Evolutionary conservation across 2,329 filamentous ascomycete genomes (phyloP).

Genomic region (Berkeleyomyces rouxiae): DNA sequence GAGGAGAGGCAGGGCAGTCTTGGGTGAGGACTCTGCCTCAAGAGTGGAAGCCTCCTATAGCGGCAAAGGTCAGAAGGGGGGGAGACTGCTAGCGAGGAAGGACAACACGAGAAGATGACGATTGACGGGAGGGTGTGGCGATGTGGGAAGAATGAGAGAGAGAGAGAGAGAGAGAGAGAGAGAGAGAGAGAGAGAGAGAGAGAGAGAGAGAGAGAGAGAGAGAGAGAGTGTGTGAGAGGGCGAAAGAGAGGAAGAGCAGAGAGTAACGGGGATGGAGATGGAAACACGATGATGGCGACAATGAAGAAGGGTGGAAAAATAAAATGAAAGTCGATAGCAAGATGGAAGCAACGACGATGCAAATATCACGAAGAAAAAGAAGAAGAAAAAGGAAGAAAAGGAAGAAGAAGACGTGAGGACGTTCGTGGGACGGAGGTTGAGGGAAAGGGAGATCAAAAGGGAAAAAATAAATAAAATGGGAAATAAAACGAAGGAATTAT

Average conservation of each 20-base stretch:
- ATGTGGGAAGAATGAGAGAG: background rate
- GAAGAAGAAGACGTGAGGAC: conserved; percentile 2
- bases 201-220: conserved; percentile 1
- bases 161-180: background rate
- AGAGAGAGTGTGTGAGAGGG: background rate
- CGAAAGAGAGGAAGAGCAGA: background rate
- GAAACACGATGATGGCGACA: background rate
- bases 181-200: conserved; percentile 10
- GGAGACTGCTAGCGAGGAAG: background rate
- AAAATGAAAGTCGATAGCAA: conserved; percentile 2
- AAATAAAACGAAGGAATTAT: background rate
- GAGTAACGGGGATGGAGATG: background rate
- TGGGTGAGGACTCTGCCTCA: background rate
- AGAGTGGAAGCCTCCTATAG: background rate
- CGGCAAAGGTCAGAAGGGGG: background rate
- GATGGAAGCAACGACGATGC: conserved; percentile 1
- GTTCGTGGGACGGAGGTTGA: background rate
- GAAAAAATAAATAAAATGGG: conserved; percentile 6
- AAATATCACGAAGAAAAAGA: background rate
- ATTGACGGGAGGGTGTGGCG: background rate
- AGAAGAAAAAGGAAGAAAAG: conserved; percentile 2
- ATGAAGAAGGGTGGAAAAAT: background rate
- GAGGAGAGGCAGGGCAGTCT: background rate
- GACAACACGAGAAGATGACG: background rate
- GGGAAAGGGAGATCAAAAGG: background rate